Conservation (phyloP, 2,329 filamentous ascomycete genomes). For the Aspergillus ochraceus region DNA sequence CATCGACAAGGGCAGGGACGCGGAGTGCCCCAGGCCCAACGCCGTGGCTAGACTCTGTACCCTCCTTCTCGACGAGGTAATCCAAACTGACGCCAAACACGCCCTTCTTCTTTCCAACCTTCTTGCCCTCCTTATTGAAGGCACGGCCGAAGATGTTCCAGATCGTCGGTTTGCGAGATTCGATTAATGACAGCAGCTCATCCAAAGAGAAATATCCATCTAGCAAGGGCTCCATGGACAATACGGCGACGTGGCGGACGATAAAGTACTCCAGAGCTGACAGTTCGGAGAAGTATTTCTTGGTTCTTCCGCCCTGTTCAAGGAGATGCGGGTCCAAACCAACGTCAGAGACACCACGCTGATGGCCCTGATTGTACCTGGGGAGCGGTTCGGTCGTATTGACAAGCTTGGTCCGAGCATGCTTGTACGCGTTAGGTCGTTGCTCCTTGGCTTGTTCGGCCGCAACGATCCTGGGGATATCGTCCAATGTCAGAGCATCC, state of each 20-base stretch:
- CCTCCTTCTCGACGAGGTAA: conserved; percentile 84
- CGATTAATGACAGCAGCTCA: conserved; percentile 87
- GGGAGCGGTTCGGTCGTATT: conserved; percentile 60
- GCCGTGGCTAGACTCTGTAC: conserved; percentile 95
- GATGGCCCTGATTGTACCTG: conserved; percentile 67
- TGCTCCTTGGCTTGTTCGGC: conserved; percentile 94
- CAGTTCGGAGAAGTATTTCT: conserved; percentile 93
- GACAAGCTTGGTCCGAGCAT: conserved; percentile 70
- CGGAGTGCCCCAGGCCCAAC: conserved; percentile 88
- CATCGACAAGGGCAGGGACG: conserved; percentile 92
- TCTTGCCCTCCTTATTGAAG: conserved; percentile 75
- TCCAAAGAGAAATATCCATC: conserved; percentile 91
- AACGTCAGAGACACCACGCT: conserved; percentile 64
- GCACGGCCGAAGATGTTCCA: conserved; percentile 98
- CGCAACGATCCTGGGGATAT: conserved; percentile 93
- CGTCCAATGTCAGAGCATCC: conserved; percentile 89
- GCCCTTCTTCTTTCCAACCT: conserved; percentile 83
- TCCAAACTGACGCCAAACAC: conserved; percentile 91
- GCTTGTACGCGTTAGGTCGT: conserved; percentile 74
- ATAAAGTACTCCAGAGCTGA: conserved; percentile 97
- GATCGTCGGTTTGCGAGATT: conserved; percentile 89
- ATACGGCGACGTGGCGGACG: conserved; percentile 87
- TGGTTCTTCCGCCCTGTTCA: conserved; percentile 60
- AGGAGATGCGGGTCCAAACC: conserved; percentile 44
- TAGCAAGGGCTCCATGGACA: conserved; percentile 91